Evolutionary conservation across 768 basidiomycete species (phyloP), one percentile per base, ranked within the genome.

Genomic region (Hebeloma cylindrosporum): DNA sequence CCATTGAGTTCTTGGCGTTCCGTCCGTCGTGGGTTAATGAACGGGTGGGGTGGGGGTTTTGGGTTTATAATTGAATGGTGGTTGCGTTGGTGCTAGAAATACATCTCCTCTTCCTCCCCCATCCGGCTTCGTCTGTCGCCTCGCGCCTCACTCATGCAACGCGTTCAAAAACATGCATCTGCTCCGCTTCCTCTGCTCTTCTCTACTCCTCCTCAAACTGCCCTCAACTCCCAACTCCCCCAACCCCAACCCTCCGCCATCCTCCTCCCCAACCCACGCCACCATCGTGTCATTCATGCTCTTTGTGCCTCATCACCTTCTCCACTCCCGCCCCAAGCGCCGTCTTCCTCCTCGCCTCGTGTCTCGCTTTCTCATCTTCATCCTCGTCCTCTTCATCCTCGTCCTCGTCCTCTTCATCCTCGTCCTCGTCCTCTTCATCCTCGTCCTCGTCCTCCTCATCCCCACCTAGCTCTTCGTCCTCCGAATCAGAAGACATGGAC

Each of bases 251-350:
- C 16, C 9, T 25, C 20, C 16, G 16, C 23, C n/a, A 10, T 13
- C 10, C 40, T 44, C 38, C 29, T 28, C 34, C 14, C 20, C 21
- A 16, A 28, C 18, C 36, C 22, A 18, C 22, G 25, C 35, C 28
- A 30, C 21, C 28, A 18, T 13, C 39, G 9, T 26, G 3, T 28
- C 16, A 10, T 30, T 29, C 31, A 40, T 53, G 48, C 22, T 54
- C 52, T 48, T 54, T 68, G 56, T 75, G 74, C 48, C 73, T 55
- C 45, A 67, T 70, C 46, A 77, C 62, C 60, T 77, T 77, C 68
- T 79, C 77, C 26, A 79, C 70, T 22, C 75, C 75, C 11, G 77
- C 77, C 25, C 73, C 63, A 30, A 65, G 46, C 22, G 65, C 61
- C 32, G 68, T 63, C 53, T 61, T 67, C 46, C 67, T 60, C 50